A percentile compares a stretch with the other conserved stretches of the same genome.
phyloP scores from a whole-genome alignment of 371 early-diverging fungal genomes.

The Basidiobolus heterosporus region DNA sequence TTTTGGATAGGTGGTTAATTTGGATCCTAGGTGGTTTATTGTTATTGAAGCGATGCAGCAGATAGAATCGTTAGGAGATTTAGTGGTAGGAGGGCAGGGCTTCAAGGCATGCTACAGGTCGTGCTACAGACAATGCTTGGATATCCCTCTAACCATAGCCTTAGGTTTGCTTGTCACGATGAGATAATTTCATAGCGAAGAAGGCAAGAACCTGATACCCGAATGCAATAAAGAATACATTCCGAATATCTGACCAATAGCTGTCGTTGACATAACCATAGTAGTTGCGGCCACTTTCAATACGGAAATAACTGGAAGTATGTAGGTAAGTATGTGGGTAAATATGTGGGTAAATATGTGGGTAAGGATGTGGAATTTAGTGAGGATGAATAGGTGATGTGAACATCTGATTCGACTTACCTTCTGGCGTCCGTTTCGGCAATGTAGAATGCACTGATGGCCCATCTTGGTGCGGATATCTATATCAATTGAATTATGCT shows the following conservation, averaged over 20 bases:
- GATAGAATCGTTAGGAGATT: too few relatives aligned
- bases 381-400: not conserved
- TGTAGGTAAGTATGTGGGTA: constrained; percentile 11
- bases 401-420: constrained; percentile 2
- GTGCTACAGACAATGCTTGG: too few relatives aligned
- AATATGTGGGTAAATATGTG: too few relatives aligned
- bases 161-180: constrained; percentile 22
- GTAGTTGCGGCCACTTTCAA: constrained; percentile 2
- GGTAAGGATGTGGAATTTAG: not conserved
- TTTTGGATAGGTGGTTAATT: too few relatives aligned
- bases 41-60: too few relatives aligned
- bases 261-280: constrained; percentile 5
- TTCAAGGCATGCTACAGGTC: too few relatives aligned
- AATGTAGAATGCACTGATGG: constrained; percentile 28
- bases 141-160: too few relatives aligned
- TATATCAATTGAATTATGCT: not conserved
- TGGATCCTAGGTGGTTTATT: too few relatives aligned
- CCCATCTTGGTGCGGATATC: constrained; percentile 28
- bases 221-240: constrained; percentile 14
- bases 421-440: constrained; percentile 19
- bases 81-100: too few relatives aligned
- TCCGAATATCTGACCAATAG: constrained; percentile 13
- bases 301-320: constrained; percentile 7
- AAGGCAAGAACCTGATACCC: constrained; percentile 24
- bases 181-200: constrained; percentile 20